Base-by-base conservation (phyloP, 257 asterid genomes). In the Nemophila menziesii region DNA sequence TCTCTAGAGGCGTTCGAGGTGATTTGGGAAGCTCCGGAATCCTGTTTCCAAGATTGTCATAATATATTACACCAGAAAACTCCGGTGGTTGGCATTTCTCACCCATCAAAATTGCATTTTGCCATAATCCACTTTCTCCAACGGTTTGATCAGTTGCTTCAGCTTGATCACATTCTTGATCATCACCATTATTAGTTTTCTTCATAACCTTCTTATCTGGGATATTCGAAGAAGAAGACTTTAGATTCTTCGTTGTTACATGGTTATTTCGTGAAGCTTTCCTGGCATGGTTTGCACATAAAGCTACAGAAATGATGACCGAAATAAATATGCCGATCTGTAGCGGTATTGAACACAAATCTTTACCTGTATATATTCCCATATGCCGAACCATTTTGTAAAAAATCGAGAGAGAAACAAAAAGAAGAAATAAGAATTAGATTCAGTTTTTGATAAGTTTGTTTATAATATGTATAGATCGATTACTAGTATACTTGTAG, bases 71-170 rank as follows among this genome's bases (percentile, higher is more conserved):
- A 40, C 92, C 95, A 0, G 92, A 72, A 63, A 86, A 86, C 47
- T 82, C 77, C 10, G 81, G 94, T 26, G 96, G 94, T 52, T 79
- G 79, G 47, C 92, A 83, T 53, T 50, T 77, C 64, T 80, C 95
- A 3, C 93, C 93, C 86, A 82, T 76, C 74, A 82, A 43, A 11
- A 82, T 82, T 14, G 81, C 75, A 64, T 86, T 86, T 48, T 79
- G 90, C 96, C 94, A 86, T 53, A 86, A 17, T 4, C 94, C 94
- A 5, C 46, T 49, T 43, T 68, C 85, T 40, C 59, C 74, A 19
- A 33, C 13, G 13, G 53, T 11, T 17, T 46, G 27, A 20, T 36
- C 16, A 10, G 18, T 20, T n/a, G 29, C 50, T 11, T 26, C 63
- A 2, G 56, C 5, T 15, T 49, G 55, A 22, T 49, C 58, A 1